phyloP scores from a whole-genome alignment of 1,139 yeast species.

The Candida frijolesensis region DNA sequence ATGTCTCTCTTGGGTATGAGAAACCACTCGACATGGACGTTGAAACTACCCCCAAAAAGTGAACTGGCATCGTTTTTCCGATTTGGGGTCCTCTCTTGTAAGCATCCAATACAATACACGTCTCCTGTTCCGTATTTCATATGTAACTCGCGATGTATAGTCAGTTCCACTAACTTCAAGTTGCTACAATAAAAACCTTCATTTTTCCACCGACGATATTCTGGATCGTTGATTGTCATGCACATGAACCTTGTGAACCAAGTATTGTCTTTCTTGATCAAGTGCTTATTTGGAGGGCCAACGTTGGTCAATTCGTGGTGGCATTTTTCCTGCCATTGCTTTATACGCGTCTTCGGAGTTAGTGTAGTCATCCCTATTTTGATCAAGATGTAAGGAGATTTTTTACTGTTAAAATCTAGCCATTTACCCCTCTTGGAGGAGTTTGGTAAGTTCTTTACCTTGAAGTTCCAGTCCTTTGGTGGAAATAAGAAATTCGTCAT shows the following conservation, averaged over 20 bases:
- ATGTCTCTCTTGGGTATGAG: slow-evolving; percentile 50
- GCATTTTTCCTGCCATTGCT: slow-evolving; percentile 60
- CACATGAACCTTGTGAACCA: slow-evolving; percentile 9
- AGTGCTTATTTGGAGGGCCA: slow-evolving; percentile 13
- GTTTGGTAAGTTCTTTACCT: slow-evolving; percentile 37
- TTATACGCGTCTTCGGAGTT: slow-evolving; percentile 41
- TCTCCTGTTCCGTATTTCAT: slow-evolving; percentile 45
- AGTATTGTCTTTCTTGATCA: slow-evolving; percentile 9
- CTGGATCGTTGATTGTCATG: slow-evolving; percentile 7
- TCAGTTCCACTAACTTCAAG: slow-evolving; percentile 40
- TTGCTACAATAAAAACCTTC: slow-evolving; percentile 38
- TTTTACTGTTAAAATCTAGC: slow-evolving; percentile 41
- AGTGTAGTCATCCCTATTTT: slow-evolving; percentile 62
- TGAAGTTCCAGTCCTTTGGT: slow-evolving; percentile 26
- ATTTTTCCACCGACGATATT: slow-evolving; percentile 14
- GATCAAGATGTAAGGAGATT: slow-evolving; percentile 41
- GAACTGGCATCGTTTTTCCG: slow-evolving; percentile 4
- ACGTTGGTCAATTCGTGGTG: slow-evolving; percentile 34
- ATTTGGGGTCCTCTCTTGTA: slow-evolving; percentile 7
- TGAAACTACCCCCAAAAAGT: slow-evolving; percentile 21
- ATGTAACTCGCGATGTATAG: slow-evolving; percentile 41
- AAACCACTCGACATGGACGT: slow-evolving; percentile 62
- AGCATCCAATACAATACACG: slow-evolving; percentile 44
- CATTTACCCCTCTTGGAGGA: slow-evolving; percentile 27
- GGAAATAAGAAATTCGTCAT: slow-evolving; percentile 26